These are phyloP conservation scores for Rhizophora mangle DNA, from an alignment of 345 rosid species.

Conservation along the genomic window DNA sequence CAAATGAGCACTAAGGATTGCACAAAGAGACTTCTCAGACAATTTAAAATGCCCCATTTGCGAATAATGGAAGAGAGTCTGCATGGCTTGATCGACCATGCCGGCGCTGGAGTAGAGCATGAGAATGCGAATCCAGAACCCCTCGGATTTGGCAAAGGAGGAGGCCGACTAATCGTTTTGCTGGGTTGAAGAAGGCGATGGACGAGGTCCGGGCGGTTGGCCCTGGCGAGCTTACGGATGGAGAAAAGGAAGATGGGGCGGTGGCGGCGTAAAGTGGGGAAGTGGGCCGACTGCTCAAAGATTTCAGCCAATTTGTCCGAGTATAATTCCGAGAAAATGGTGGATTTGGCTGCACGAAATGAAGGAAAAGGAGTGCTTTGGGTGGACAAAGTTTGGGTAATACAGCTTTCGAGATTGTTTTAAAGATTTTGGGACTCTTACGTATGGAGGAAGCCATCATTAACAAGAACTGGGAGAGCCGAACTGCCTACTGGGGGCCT, in stretches of 20 bases:
- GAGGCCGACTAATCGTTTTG: conserved; percentile 1
- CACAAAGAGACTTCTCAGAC: conserved; percentile 32
- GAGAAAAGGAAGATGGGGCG: conserved; percentile 35
- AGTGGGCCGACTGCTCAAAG: conserved; percentile 22
- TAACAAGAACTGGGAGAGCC: too few species aligned
- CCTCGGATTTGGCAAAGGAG: conserved; percentile 24
- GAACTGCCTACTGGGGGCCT: too few species aligned
- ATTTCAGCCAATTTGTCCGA: conserved; percentile 31
- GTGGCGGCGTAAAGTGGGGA: conserved; percentile 37
- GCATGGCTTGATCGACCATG: conserved; percentile 30
- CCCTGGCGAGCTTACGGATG: conserved; percentile 32
- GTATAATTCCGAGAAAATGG: conserved; percentile 26
- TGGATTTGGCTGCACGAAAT: conserved; percentile 30
- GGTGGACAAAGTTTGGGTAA: conserved; percentile 19
- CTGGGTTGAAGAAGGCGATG: conserved; percentile 19
- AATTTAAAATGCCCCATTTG: conserved; percentile 15
- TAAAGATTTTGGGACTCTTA: conserved; percentile 10
- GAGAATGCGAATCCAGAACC: conserved; percentile 38
- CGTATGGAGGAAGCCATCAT: conserved; percentile 18
- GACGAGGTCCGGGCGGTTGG: conserved; percentile 34
- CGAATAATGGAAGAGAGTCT: conserved; percentile 10
- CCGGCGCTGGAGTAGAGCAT: conserved; percentile 34
- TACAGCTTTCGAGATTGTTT: conserved; percentile 7
- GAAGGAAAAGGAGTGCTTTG: conserved; percentile 18
- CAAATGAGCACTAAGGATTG: conserved; percentile 23